These are phyloP conservation scores for Neocucurbitaria cava DNA, from an alignment of 2,329 filamentous ascomycete species.

Conservation along the genomic window DNA sequence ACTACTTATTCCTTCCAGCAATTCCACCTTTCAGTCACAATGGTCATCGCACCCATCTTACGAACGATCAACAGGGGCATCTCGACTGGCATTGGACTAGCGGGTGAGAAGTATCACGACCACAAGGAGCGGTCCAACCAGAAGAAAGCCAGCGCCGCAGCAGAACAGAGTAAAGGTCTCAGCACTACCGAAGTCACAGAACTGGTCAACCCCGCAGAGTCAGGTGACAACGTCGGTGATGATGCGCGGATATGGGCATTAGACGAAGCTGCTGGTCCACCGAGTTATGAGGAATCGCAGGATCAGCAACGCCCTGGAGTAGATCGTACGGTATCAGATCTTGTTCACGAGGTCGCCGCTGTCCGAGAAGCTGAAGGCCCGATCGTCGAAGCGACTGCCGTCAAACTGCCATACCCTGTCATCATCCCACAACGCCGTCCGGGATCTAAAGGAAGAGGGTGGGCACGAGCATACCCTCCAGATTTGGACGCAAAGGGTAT, in stretches of 20 bases:
- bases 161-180: no score
- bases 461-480: conserved; percentile 62
- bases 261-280: conserved; percentile 16
- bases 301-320: not conserved
- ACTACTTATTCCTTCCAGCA: no score
- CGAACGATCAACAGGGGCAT: conserved; percentile 10
- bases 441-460: conserved; percentile 56
- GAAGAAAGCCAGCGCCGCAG: no score
- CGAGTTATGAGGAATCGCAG: conserved; percentile 8
- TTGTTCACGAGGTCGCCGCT: not conserved
- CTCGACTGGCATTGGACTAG: conserved; percentile 19
- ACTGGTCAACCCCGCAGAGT: not conserved
- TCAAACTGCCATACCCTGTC: conserved; percentile 48
- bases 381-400: no score
- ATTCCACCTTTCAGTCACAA: not conserved
- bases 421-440: conserved; percentile 62
- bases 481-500: conserved; percentile 56
- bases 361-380: not conserved
- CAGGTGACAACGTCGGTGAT: conserved; percentile 4
- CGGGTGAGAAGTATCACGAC: conserved; percentile 21
- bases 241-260: conserved; percentile 20
- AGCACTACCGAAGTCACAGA: not conserved
- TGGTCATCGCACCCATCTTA: conserved; percentile 4
- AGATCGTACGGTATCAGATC: not conserved
- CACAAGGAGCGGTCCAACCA: conserved; percentile 22